A percentile compares a stretch with the other conserved stretches of the same genome.
phyloP scores from a whole-genome alignment of 73 alveolate genomes.

The Diophrys appendiculata region DNA sequence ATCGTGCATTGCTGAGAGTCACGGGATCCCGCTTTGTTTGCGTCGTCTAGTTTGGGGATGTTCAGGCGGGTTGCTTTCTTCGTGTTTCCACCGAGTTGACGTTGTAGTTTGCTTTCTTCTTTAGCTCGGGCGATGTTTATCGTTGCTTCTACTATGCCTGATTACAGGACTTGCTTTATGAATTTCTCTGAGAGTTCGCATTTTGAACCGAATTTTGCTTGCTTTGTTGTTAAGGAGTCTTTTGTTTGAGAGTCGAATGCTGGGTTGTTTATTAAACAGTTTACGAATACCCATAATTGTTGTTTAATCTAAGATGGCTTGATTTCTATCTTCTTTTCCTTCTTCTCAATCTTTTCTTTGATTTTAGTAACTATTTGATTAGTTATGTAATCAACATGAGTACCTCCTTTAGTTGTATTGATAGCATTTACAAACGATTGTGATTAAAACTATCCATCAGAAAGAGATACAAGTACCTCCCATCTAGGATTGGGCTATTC shows the following conservation, averaged over 20 bases:
- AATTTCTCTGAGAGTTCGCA: conserved; percentile 92
- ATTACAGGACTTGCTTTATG: conserved; percentile 83
- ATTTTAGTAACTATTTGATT: conserved; percentile 90
- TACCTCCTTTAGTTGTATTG: conserved; percentile 99
- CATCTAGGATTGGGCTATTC: conserved; percentile 84
- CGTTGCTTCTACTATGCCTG: conserved; percentile 93
- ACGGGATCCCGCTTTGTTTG: conserved; percentile 97
- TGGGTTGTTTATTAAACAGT: conserved; percentile 98
- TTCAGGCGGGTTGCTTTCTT: conserved; percentile 80
- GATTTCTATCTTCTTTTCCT: conserved; percentile 80
- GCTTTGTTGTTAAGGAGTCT: conserved; percentile 97
- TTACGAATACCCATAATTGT: conserved; percentile 96
- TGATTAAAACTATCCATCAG: conserved; percentile 96
- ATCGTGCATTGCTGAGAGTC: conserved; percentile 94
- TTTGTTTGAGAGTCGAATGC: conserved; percentile 99
- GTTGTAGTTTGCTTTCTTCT: conserved; percentile 94
- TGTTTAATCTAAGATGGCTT: conserved; percentile 89
- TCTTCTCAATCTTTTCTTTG: conserved; percentile 75
- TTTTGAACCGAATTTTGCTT: conserved; percentile 91
- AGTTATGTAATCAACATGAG: conserved; percentile 97
- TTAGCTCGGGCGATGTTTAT: conserved; percentile 95
- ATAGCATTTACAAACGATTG: conserved; percentile 98
- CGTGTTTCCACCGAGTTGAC: conserved; percentile 85
- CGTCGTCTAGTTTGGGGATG: conserved; percentile 98
- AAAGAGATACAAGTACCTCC: conserved; percentile 93